These are phyloP conservation scores for Aspergillus asperescens DNA, from an alignment of 495 filamentous ascomycete genomes.

Conservation along the genomic window DNA sequence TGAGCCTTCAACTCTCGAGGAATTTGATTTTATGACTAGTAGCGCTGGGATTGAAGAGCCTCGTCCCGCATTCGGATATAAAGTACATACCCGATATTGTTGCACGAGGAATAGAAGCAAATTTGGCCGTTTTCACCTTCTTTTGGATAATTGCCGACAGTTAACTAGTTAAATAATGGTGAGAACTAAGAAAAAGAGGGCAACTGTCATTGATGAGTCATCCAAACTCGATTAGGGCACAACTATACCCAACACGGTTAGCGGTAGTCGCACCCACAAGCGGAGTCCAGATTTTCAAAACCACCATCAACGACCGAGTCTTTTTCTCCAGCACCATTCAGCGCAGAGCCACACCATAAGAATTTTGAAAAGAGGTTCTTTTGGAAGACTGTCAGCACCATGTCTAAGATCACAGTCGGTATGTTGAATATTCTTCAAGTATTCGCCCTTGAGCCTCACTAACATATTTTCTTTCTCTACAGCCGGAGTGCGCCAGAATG, in stretches of 20 bases:
- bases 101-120: no score
- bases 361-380: constrained; percentile 43
- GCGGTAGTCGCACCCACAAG: constrained; percentile 39
- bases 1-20: no score
- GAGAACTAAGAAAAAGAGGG: background rate
- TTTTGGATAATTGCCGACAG: no score
- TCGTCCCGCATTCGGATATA: no score
- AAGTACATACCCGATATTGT: no score
- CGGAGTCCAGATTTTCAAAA: constrained; percentile 39
- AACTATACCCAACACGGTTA: constrained; percentile 30
- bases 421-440: constrained; percentile 28
- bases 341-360: constrained; percentile 70
- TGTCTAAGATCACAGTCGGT: constrained; percentile 89
- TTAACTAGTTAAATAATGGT: no score
- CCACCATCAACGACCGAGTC: constrained; percentile 13
- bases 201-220: constrained; percentile 20
- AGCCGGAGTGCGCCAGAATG: constrained; percentile 96
- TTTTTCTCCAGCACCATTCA: constrained; percentile 32
- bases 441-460: background rate
- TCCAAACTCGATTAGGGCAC: constrained; percentile 31
- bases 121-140: no score
- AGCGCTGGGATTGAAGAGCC: no score
- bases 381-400: constrained; percentile 60
- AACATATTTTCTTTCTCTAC: constrained; percentile 25
- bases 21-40: no score